Base-by-base conservation (phyloP, 805 yeast genomes). In the Lachancea kluyveri region DNA sequence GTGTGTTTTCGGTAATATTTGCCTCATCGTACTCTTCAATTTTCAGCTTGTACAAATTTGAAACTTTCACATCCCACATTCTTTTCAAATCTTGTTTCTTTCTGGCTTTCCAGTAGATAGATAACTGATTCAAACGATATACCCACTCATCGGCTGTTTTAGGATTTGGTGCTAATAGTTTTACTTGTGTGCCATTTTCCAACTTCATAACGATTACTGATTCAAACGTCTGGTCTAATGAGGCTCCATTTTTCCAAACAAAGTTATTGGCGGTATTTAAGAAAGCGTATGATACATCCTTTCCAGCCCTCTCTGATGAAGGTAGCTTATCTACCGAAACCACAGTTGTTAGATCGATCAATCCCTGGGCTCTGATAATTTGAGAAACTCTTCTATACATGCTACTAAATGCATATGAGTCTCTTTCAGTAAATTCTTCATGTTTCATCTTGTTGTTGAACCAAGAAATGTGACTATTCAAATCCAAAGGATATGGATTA, bases 121-220 rank as follows among this genome's bases (percentile, higher is more conserved):
- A 46, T 12, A 79, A 45, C 4, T 59, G 56, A 0, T 35, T 40
- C 20, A 88, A 56, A 31, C 74, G 57, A 1, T 15, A n/a, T 0
- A 79, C 65, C 97, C 96, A 88, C 40, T 70, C 72, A 42, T 75
- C 71, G 28, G 90, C 62, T 0, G 68, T 46, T 0, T 19, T 21
- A 11, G 60, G 42, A 37, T 63, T 61, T 3, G 76, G 72, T 0
- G 92, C 85, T 35, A 77, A 72, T 8, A 85, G 52, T 26, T 67
- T 62, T 8, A 80, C 38, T 1, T 31, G 37, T 0, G 70, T 44
- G 0, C 77, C 79, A 36, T 72, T 67, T 1, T 44, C 41, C 43
- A 77, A 59, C 3, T 51, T 54, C 1, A 85, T 60, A 28, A 71
- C 73, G 41, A 84, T 73, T 6, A 68, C 66, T 3, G 77, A 65